Evolutionary conservation across 805 yeast genomes (phyloP), one percentile per base, ranked within the genome.

Genomic region (Nakazawaea anatomiae): DNA sequence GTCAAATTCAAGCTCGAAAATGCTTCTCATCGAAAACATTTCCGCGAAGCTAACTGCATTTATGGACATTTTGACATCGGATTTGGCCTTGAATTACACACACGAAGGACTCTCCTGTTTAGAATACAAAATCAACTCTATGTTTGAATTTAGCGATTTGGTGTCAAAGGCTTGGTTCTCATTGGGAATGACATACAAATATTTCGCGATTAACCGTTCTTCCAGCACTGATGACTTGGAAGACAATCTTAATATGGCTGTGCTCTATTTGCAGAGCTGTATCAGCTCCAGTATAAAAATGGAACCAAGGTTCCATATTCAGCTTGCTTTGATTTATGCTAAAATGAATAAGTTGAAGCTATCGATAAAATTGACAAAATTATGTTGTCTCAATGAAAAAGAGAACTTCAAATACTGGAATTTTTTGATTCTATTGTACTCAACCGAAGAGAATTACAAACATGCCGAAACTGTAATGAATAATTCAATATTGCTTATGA

Each of bases 401-500:
- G 46, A 44, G 30, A 48, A 52, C 36, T 47, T 52, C 47, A 47
- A 52, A 35, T 52, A 48, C 28, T 52, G 54, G 54, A 47, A 52
- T 32, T 52, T 47, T 29, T 48, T 52, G 31, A 42, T 42, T 5
- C 45, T 52, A 42, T 44, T 47, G 31, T 52, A 52, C 35, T 47
- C 52, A 3, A 44, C 54, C 4, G 50, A 48, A 31, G 54, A 52
- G 31, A 45, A 44, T 34, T 46, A 46, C 34, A 39, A 38, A n/a
- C 42, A 47, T 41, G 28, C 46, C 8, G 54, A 47, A 32, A 41
- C n/a, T 11, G 40, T 47, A 42, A 45, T 48, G 47, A 48, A 52
- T 35, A 52, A 47, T 32, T 41, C 54, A 5, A 44, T 47, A 12
- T 39, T 40, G 30, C 14, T 51, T 11, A 36, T 51, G 66, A 66